A percentile compares a stretch with the other conserved stretches of the same genome.
phyloP scores from a whole-genome alignment of 768 basidiomycete genomes.

The Lentinula detonsa region DNA sequence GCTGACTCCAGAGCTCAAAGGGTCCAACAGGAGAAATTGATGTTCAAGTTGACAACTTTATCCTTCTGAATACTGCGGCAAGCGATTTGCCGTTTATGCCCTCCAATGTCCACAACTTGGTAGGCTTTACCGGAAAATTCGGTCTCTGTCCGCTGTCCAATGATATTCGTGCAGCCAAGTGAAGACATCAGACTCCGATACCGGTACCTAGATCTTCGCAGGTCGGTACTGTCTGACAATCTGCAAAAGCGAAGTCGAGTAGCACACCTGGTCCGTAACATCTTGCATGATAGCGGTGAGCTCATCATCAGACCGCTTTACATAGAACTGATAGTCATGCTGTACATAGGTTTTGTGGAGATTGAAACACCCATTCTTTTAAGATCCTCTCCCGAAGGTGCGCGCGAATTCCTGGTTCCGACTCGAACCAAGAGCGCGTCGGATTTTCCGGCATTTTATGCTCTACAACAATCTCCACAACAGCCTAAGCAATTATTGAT shows the following conservation, averaged over 20 bases:
- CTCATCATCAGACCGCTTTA: constrained; percentile 7
- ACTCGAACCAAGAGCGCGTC: constrained; percentile 43
- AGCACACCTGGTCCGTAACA: constrained; percentile 68
- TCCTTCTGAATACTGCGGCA: constrained; percentile 75
- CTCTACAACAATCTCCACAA: constrained; percentile 91
- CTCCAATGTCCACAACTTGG: constrained; percentile 69
- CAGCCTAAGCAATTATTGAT: constrained; percentile 94
- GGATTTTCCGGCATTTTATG: constrained; percentile 53
- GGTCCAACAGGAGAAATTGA: constrained; percentile 72
- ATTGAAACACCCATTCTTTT: constrained; percentile 92
- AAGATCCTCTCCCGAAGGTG: constrained; percentile 91
- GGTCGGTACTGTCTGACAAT: constrained; percentile 67
- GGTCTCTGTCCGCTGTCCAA: neutral
- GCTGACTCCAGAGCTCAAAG: constrained; percentile 24
- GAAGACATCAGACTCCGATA: constrained; percentile 82
- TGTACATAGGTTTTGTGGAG: constrained; percentile 71
- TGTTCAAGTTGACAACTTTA: constrained; percentile 63
- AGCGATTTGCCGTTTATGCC: constrained; percentile 77
- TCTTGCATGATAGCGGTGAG: constrained; percentile 70
- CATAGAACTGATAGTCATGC: constrained; percentile 9
- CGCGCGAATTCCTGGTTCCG: constrained; percentile 90
- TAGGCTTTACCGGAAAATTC: constrained; percentile 29
- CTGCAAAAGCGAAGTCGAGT: constrained; percentile 77
- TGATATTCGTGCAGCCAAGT: constrained; percentile 49
- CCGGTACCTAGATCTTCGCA: constrained; percentile 86